phyloP scores from a whole-genome alignment of 331 rosid species.

The Malus hybrid region DNA sequence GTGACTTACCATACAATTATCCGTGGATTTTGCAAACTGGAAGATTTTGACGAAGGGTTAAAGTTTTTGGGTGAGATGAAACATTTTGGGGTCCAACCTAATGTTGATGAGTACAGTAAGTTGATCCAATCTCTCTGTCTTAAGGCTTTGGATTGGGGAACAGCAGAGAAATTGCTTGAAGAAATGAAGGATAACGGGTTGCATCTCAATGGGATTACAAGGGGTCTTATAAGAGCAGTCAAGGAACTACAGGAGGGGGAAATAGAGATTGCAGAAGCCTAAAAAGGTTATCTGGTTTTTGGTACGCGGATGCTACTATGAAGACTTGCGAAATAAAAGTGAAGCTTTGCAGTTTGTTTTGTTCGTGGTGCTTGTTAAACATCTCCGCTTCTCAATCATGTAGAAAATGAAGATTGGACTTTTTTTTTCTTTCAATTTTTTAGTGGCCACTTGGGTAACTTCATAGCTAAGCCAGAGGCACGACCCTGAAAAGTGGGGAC shows the following conservation, averaged over 20 bases:
- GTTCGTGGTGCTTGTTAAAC: background rate
- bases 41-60: conserved; percentile 60
- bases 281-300: background rate
- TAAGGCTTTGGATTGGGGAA: conserved; percentile 75
- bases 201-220: conserved; percentile 58
- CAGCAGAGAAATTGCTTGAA: conserved; percentile 56
- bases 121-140: conserved; percentile 82
- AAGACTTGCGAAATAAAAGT: background rate
- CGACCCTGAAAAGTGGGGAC: background rate
- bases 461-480: background rate
- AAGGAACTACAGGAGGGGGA: conserved; percentile 67
- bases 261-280: conserved; percentile 19
- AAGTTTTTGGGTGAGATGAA: conserved; percentile 69
- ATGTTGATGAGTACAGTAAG: conserved; percentile 66
- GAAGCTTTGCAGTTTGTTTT: background rate
- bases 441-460: background rate
- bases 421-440: background rate
- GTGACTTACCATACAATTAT: conserved; percentile 68
- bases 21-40: conserved; percentile 76
- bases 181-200: conserved; percentile 77
- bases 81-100: conserved; percentile 54
- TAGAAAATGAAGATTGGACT: background rate
- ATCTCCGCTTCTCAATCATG: background rate
- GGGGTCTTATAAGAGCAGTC: conserved; percentile 67
- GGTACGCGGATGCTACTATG: background rate